Percentiles rank a stretch among this genome's conserved stretches.
Conservation (phyloP, 495 filamentous ascomycete species). For the Penicillium chermesinum region DNA sequence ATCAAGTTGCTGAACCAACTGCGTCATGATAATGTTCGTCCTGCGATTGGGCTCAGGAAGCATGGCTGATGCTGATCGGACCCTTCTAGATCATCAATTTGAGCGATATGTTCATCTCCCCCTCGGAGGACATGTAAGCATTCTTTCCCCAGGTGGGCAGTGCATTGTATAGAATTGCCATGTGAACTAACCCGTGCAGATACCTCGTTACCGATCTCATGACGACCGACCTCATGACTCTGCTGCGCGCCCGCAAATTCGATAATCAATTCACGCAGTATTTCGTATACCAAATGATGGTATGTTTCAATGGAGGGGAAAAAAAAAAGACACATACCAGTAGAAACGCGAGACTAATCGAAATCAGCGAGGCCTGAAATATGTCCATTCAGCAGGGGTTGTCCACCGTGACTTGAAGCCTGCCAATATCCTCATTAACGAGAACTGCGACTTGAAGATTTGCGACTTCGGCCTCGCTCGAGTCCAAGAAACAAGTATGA, state of each 20-base stretch:
- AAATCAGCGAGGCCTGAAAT: slow-evolving; percentile 86
- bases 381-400: slow-evolving; percentile 97
- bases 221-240: slow-evolving; percentile 88
- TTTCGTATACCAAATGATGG: slow-evolving; percentile 97
- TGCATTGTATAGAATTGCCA: background rate
- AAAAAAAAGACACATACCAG: no score
- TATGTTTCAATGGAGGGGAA: no score
- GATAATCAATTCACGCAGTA: slow-evolving; percentile 99
- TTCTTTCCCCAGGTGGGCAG: background rate
- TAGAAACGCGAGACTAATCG: no score
- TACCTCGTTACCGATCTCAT: slow-evolving; percentile 98
- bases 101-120: slow-evolving; percentile 98
- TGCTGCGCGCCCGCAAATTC: slow-evolving; percentile 85
- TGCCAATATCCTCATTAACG: slow-evolving; percentile 97
- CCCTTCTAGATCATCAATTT: slow-evolving; percentile 80
- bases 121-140: slow-evolving; percentile 89
- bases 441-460: slow-evolving; percentile 98
- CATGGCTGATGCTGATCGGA: background rate
- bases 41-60: no score
- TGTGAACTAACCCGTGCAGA: slow-evolving; percentile 36
- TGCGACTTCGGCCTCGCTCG: slow-evolving; percentile 97
- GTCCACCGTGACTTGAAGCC: slow-evolving; percentile 97
- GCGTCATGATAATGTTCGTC: slow-evolving; percentile 84
- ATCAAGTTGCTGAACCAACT: slow-evolving; percentile 94
- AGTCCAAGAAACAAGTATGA: slow-evolving; percentile 98